phyloP scores from a whole-genome alignment of 345 rosid species.

The Euphorbia tirucalli region DNA sequence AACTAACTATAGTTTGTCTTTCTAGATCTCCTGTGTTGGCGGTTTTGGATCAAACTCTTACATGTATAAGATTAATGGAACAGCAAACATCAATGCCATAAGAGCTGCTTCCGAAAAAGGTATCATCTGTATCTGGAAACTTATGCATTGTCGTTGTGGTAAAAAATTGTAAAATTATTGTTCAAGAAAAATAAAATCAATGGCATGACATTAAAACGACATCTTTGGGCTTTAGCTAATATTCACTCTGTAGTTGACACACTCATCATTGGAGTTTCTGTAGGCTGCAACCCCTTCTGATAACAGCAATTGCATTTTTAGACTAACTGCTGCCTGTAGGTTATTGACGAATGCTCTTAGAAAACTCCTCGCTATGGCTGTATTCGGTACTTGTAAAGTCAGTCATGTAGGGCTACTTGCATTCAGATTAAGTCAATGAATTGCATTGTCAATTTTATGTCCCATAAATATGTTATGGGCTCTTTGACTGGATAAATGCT shows the following conservation, averaged over 20 bases:
- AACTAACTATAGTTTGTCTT: conserved; percentile 23
- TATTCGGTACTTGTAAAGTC: background rate
- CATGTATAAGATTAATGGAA: conserved; percentile 95
- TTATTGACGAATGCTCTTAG: background rate
- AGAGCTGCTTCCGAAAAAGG: conserved; percentile 92
- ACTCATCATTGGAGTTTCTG: background rate
- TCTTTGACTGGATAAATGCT: background rate
- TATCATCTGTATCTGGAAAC: conserved; percentile 17
- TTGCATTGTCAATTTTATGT: background rate
- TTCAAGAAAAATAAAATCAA: no score
- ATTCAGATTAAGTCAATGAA: background rate
- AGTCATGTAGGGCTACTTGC: background rate
- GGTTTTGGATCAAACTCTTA: conserved; percentile 92
- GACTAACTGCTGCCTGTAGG: background rate
- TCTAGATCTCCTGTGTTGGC: conserved; percentile 90
- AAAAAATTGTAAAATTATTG: background rate
- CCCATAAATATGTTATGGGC: background rate
- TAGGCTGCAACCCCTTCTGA: background rate
- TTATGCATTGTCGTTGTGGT: background rate
- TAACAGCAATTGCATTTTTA: background rate
- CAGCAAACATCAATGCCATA: conserved; percentile 91
- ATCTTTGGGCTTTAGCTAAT: no score
- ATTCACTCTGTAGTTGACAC: background rate
- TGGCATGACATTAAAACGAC: background rate
- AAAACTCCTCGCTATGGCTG: background rate